These are phyloP conservation scores for Amanita pallidorosea DNA, from an alignment of 768 basidiomycete species.

Conservation along the genomic window DNA sequence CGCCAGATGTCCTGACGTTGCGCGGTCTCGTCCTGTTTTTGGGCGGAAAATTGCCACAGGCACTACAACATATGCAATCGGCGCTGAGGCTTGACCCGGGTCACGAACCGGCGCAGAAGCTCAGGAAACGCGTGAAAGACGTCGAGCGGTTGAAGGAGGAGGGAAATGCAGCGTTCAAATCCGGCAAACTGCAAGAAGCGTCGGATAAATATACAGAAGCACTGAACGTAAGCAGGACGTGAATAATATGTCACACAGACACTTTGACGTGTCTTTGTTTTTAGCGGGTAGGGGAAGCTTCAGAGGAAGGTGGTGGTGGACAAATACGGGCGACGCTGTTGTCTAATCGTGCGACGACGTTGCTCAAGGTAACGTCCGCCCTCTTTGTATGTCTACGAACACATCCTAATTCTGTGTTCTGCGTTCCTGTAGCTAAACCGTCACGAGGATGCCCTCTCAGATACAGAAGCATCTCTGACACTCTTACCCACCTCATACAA, in stretches of 20 bases:
- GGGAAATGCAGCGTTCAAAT: constrained; percentile 71
- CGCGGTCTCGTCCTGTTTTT: constrained; percentile 76
- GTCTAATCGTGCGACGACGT: constrained; percentile 76
- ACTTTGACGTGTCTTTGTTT: background rate
- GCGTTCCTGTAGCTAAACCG: constrained; percentile 37
- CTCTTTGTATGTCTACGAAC: background rate
- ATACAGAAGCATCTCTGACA: constrained; percentile 57
- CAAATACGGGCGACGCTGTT: constrained; percentile 71
- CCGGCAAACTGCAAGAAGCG: constrained; percentile 47
- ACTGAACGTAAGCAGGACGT: constrained; percentile 39
- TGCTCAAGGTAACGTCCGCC: constrained; percentile 48
- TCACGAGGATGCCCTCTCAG: constrained; percentile 58
- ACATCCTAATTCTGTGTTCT: background rate
- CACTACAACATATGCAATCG: constrained; percentile 57
- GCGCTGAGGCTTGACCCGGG: constrained; percentile 76
- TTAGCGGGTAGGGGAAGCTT: constrained; percentile 56
- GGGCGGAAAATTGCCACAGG: constrained; percentile 55
- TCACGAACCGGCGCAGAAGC: constrained; percentile 53
- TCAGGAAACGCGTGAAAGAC: constrained; percentile 73
- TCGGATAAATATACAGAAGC: constrained; percentile 60
- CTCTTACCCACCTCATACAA: constrained; percentile 68
- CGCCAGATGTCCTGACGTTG: constrained; percentile 70
- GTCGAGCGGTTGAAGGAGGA: constrained; percentile 80
- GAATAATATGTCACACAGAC: background rate
- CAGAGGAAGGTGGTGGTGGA: constrained; percentile 71